Evolutionary conservation across 768 basidiomycete genomes (phyloP).

Genomic region (Hericium rajendrae): DNA sequence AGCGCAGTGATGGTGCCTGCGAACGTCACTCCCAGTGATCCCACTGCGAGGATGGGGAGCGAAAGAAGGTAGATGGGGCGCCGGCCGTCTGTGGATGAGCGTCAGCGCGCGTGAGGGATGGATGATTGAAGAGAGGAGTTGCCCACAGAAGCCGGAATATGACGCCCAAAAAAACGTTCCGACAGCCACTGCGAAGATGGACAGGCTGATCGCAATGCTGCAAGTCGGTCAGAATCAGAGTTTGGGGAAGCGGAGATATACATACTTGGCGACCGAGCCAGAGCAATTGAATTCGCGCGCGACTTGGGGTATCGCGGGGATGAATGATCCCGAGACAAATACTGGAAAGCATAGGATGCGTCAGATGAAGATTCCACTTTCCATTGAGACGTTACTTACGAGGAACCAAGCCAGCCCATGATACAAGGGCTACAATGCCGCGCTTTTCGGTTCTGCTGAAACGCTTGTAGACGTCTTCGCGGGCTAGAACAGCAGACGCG

Average conservation of each 20-base stretch:
- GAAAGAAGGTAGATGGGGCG: constrained; percentile 47
- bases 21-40: constrained; percentile 49
- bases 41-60: constrained; percentile 48
- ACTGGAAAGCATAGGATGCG: constrained; percentile 28
- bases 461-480: not conserved
- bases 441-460: not conserved
- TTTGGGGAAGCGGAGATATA: not conserved
- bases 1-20: constrained; percentile 35
- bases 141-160: constrained; percentile 3
- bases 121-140: not conserved
- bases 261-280: constrained; percentile 45
- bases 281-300: constrained; percentile 54
- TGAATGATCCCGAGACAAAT: constrained; percentile 58
- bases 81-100: constrained; percentile 48
- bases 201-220: constrained; percentile 6
- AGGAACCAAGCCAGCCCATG: constrained; percentile 1
- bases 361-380: not conserved
- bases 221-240: not conserved
- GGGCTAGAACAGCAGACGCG: not conserved
- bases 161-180: constrained; percentile 8
- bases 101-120: not conserved
- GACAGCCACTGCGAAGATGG: constrained; percentile 1
- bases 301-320: constrained; percentile 69
- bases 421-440: constrained; percentile 1
- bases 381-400: not conserved